Base-by-base conservation (phyloP, 495 filamentous ascomycete genomes). In the Usnea hakonensis region DNA sequence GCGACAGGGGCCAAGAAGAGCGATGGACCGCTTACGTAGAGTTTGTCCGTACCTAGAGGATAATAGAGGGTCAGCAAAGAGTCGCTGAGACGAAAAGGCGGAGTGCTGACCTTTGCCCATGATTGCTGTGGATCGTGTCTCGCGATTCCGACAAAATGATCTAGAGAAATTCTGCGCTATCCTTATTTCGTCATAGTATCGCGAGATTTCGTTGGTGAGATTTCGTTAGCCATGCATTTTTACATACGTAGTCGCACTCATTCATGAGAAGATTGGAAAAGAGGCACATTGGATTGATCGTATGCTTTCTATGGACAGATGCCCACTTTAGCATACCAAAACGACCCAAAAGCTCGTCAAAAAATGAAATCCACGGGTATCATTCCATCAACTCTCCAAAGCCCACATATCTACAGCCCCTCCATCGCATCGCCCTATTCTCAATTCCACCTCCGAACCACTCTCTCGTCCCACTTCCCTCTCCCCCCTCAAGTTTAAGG, bases 41-140 rank as follows among this genome's bases (percentile, higher is more conserved):
- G 81, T 72, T 92, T 92, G 68, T 86, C 83, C 54, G 83, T 85
- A 71, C 83, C 83, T 85, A 59, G 14, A 44, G 32, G 38, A 35
- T 48, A 44, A 55, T 72, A 14, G 57, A 44, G 19, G 3, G 32
- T 61, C 26, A 61, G 48, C 21, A 61, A 21, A 32, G 28, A 30
- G 32, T 28, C 26, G 36, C 23, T 33, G 21, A 33, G 30, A 32
- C 23, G 28, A 5, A 19, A 53, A 9, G 36, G 16, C 28, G 48
- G 5, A 23, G 26, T 54, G 36, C 58, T 61, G 17, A 61, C 58
- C 58, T 61, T 55, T 61, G 48, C 58, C 58, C 58, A 61, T 61
- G 46, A 35, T 55, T 30, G 26, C 30, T 30, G 23, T 16, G 5
- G 8, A 30, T 50, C 0, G 2, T 30, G 13, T 11, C 23, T 50